Evolutionary conservation across 2,329 filamentous ascomycete genomes (phyloP), one percentile per base, ranked within the genome.

Genomic region (Ustulina deusta): DNA sequence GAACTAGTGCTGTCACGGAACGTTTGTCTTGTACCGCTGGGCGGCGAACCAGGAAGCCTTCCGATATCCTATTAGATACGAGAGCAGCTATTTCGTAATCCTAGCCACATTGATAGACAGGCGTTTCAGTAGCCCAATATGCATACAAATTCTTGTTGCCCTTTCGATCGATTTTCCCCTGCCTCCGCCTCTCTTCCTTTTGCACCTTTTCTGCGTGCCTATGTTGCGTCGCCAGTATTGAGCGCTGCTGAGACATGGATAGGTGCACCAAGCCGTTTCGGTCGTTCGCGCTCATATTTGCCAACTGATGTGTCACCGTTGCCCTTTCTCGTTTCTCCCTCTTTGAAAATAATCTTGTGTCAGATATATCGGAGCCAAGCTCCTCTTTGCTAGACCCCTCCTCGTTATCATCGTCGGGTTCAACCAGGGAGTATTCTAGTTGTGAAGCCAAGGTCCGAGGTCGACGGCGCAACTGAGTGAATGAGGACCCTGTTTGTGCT

Each of bases 141-240:
- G 76, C 75, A 63, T 78, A 77, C 68, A 78, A 29, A 55, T 78
- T 79, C 72, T 78, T 79, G 61, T 79, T 79, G 38, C 76, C 77
- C 70, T 78, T 78, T 6, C 75, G 72, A 40, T 79, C 76, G 13
- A 78, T 70, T 27, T 67, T 76, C 17, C 65, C 44, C 65, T 70
- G 73, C 63, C 69, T 68, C 20, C 76, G 69, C 10, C 68, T 70
- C 72, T 78, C 76, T 22, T 73, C 72, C 32, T 75, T 76, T 46
- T 76, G 73, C 57, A 69, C 56, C 63, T 70, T 73, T 22, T 69
- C 72, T 27, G 38, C 51, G 3, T 74, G 70, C 44, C 67, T 65
- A 6, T 71, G 62, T 36, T 75, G 73, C 56, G 66, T 69, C 27
- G 66, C 70, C 27, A 76, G 59, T 36, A 75, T 29, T 9, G 74